A percentile compares a stretch with the other conserved stretches of the same genome.
phyloP scores from a whole-genome alignment of 441 rosid species.

The Iberis amara region DNA sequence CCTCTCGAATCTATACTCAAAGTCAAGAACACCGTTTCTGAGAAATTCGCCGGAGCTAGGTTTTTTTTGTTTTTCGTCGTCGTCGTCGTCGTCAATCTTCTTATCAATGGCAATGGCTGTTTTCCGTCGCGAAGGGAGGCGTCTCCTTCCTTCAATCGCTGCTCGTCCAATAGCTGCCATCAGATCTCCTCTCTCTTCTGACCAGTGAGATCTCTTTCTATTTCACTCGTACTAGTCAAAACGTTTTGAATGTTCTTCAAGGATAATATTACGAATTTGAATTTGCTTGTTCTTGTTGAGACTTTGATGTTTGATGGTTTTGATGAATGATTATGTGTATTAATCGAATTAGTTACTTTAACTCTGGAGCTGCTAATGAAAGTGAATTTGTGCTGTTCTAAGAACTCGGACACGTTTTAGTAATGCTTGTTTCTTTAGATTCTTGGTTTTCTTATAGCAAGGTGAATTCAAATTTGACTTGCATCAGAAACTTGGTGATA shows the following conservation, averaged over 20 bases:
- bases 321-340: no score
- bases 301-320: no score
- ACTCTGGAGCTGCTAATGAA: no score
- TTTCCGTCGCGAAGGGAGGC: constrained; percentile 84
- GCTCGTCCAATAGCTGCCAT: constrained; percentile 55
- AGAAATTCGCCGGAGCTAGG: constrained; percentile 31
- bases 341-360: no score
- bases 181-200: constrained; percentile 22
- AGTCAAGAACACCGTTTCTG: constrained; percentile 23
- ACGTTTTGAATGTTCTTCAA: background rate
- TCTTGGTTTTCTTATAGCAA: no score
- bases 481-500: no score
- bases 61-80: background rate
- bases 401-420: no score
- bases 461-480: no score
- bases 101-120: constrained; percentile 85
- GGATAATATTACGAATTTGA: background rate
- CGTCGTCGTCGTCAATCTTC: constrained; percentile 22
- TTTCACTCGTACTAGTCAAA: no score
- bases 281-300: background rate
- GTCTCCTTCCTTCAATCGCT: constrained; percentile 57
- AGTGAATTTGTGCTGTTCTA: no score
- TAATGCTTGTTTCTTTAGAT: no score
- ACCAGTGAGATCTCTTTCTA: background rate
- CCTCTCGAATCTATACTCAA: constrained; percentile 22